Conservation (phyloP, 2,329 filamentous ascomycete species). For the Colletotrichum filicis region DNA sequence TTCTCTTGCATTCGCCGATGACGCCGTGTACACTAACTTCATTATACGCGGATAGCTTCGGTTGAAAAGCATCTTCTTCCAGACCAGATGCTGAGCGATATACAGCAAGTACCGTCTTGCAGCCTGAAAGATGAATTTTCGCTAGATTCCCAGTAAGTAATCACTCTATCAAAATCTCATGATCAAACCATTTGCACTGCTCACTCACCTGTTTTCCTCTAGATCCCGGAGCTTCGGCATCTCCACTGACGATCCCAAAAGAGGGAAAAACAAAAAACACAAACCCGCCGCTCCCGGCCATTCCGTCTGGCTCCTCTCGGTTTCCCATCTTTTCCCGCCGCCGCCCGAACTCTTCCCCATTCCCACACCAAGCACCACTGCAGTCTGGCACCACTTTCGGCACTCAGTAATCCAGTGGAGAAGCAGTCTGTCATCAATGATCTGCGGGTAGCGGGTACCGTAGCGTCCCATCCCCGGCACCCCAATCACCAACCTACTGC, state of each 20-base stretch:
- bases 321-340: neutral
- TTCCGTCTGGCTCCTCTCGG: constrained; percentile 14
- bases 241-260: constrained; percentile 15
- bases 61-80: neutral
- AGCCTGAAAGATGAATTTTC: rapidly evolving
- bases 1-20: neutral
- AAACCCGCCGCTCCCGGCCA: constrained; percentile 8
- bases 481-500: neutral
- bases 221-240: constrained; percentile 29
- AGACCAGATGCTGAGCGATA: constrained; percentile 1
- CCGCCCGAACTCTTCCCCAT: neutral
- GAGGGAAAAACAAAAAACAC: neutral
- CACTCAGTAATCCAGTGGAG: neutral
- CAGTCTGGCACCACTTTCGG: too few relatives aligned
- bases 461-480: neutral
- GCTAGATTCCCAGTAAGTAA: neutral
- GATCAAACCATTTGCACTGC: neutral
- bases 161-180: neutral
- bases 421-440: neutral
- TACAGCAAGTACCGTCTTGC: neutral
- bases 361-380: neutral
- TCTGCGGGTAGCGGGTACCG: constrained; percentile 6
- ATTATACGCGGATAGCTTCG: neutral
- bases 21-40: neutral
- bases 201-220: neutral